Evolutionary conservation across 192 early-diverging fungal species (phyloP), one percentile per base, ranked within the genome.

Genomic region (Coemansia sp.): DNA sequence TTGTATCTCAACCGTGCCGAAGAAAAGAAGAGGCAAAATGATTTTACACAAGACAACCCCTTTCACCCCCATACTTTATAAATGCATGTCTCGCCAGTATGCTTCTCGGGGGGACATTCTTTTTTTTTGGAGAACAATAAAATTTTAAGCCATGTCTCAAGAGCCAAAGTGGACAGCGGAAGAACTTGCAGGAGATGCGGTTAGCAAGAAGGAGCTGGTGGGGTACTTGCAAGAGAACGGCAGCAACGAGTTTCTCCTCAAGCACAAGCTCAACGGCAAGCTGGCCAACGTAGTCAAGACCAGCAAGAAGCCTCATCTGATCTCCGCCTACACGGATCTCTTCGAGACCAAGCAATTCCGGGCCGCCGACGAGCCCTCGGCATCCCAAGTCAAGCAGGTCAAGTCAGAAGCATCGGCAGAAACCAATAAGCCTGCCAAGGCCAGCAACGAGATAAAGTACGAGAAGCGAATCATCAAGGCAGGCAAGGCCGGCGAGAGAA

Each of bases 161-260:
- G 54, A 55, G 11, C 53, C 54, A 12, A 70, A 59, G 45, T 90
- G 88, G 88, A 86, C 83, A 15, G 64, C 39, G 43, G 87, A 76
- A 47, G 77, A 90, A 61, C 64, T 88, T 21, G 68, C 59, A 31
- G 71, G 81, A 16, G 86, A 89, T 58, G 60, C 57, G 34, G 84
- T 90, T 39, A 81, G 82, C 64, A 88, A 88, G 63, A 88, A 88
- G 74, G 87, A 87, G 40, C 75, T 90, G 20, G 76, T 84, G 21
- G 62, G 67, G 17, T 88, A 78, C 58, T 60, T 90, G 30, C 88
- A 89, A 32, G 81, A 82, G 18, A 78, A 64, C 46, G 87, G 80
- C 42, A 83, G 62, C 40, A 84, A 78, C 56, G 66, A 81, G 56
- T 88, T 88, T 53, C 77, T 88, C 32, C 66, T 85, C 17, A 72